phyloP scores from a whole-genome alignment of 495 filamentous ascomycete genomes.

The Pyrenula massariospora region DNA sequence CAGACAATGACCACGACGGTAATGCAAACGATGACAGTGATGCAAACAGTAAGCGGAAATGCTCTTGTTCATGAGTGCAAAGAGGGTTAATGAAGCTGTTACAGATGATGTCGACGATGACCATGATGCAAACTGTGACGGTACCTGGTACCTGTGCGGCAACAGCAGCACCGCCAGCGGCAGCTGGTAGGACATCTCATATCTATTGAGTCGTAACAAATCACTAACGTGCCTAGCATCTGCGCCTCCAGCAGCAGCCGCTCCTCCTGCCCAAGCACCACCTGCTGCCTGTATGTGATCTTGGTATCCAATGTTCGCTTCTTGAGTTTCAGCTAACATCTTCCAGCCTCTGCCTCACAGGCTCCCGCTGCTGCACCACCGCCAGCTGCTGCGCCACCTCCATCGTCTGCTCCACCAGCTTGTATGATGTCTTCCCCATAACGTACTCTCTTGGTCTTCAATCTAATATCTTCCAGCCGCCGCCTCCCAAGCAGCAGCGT shows the following conservation, averaged over 20 bases:
- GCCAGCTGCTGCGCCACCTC: background rate
- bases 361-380: background rate
- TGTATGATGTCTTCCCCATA: too few species aligned
- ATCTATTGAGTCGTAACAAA: background rate
- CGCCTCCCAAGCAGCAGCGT: background rate
- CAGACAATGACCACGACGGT: background rate
- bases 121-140: background rate
- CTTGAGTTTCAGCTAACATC: too few species aligned
- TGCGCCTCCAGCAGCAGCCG: too few species aligned
- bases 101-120: background rate
- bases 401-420: background rate
- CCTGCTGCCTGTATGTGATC: too few species aligned
- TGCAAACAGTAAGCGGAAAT: background rate
- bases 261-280: background rate
- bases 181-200: background rate
- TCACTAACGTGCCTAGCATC: background rate
- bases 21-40: background rate
- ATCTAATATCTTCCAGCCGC: background rate
- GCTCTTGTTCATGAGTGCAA: background rate
- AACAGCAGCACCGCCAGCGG: background rate
- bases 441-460: too few species aligned
- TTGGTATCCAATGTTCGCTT: too few species aligned
- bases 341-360: too few species aligned
- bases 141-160: background rate
- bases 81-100: background rate